Base-by-base conservation (phyloP, 345 rosid genomes). In the Lepidium aucheri region DNA sequence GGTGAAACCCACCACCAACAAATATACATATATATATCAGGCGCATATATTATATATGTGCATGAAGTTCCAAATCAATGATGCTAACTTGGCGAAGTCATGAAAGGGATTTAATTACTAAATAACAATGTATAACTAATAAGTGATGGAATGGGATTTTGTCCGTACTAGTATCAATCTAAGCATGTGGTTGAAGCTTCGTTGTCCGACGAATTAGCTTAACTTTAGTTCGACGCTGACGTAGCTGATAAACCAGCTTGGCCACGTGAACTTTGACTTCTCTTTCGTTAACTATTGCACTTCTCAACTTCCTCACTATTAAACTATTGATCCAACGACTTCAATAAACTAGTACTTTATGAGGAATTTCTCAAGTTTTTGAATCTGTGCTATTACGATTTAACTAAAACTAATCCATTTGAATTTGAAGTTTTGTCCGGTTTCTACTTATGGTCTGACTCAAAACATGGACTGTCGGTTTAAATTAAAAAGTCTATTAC, bases 191-290 rank as follows among this genome's bases (percentile, higher is more conserved):
- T 50, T 64, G 65, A 64, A 41, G 65, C 70, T 72, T 72, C 60
- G 46, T 64, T 64, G 70, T 72, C 70, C 39, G 65, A 46, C 18
- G 58, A 39, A 28, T 3, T 28, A 8, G 9, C 63, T 10, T 54
- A 28, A 28, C 32, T 38, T 54, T 35, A 17, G 42, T 70, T 16
- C 39, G 28, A 62, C 28, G 41, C 26, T 53, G 38, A 71, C 44
- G 65, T 39, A 40, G 65, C 30, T 16, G 7, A 26, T 36, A 36
- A 36, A 47, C 50, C 68, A 70, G 63, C 55, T 53, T 34, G 56
- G 46, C 68, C 74, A 70, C 56, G 68, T 70, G 68, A 70, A 43
- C 34, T 28, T 70, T 70, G 68, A 61, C 75, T 46, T 62, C 63
- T 33, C 38, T 60, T 36, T 6, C 20, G 74, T 3, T 17, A 38